Conservation (phyloP, 306 rosid genomes). For the Cicer pinnatifidum region DNA sequence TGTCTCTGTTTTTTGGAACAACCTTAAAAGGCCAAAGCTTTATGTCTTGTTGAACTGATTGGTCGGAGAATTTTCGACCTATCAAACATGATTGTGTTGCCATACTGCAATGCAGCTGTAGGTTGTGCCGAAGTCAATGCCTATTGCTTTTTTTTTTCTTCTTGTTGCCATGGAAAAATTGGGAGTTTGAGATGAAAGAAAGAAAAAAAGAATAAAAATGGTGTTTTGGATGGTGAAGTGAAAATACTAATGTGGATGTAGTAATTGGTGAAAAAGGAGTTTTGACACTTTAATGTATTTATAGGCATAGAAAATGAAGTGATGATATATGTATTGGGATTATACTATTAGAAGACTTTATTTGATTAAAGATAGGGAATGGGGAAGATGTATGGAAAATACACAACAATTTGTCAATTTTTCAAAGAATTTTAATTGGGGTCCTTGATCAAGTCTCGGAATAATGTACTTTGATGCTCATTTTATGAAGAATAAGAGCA, state of each 20-base stretch:
- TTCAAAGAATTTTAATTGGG: no score
- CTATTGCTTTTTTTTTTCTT: constrained; percentile 45
- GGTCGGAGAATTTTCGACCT: constrained; percentile 45
- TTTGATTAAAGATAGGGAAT: neutral
- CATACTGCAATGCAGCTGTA: constrained; percentile 53
- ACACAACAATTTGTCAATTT: neutral
- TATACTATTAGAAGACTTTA: neutral
- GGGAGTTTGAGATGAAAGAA: neutral
- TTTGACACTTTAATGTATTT: neutral
- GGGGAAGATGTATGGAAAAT: neutral
- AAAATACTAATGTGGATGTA: neutral
- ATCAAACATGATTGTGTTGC: constrained; percentile 50
- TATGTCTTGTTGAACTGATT: constrained; percentile 45
- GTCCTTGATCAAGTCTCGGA: no score
- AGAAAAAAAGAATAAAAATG: neutral
- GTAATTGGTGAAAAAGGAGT: neutral
- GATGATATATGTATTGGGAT: neutral
- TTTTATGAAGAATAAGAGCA: no score
- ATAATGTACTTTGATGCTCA: no score
- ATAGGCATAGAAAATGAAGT: neutral
- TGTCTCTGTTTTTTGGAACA: constrained; percentile 35
- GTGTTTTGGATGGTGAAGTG: neutral
- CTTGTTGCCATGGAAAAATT: constrained; percentile 39
- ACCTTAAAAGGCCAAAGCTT: constrained; percentile 53
- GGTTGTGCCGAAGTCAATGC: constrained; percentile 57